Base-by-base conservation (phyloP, 2,329 filamentous ascomycete species). In the Paramyrothecium roridum region DNA sequence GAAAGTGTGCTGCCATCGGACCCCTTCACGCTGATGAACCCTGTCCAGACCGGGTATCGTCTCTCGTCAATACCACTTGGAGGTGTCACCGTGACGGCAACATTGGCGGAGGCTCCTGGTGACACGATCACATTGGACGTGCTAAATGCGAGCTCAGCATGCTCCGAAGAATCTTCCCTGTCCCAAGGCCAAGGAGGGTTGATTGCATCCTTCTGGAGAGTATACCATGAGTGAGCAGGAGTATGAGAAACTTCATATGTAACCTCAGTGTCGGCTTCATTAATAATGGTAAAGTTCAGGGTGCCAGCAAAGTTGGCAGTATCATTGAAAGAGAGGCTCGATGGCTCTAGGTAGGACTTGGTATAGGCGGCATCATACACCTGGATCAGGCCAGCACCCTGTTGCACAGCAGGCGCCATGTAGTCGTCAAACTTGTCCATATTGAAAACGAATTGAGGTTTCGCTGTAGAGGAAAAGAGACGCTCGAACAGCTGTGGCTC, bases 261-360 rank as follows among this genome's bases (percentile, higher is more conserved):
- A 51, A 81, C 66, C 1, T 70, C 65, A 19, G 70, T 67, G 21
- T 66, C 65, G 51, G 77, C 80, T 20, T 71, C 67, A 70, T 85
- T 85, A 58, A 66, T 72, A 62, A 85, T 75, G 57, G 69, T 75
- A 59, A 85, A 80, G 58, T 75, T 73, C 43, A 76, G 69, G 8
- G 69, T 71, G 3, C 67, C 65, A 30, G 67, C 65, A 58, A 82
- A 76, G 69, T 83, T 62, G 56, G 78, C 76, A 1, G 80, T 82
- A 63, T 85, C 82, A 64, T 85, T 84, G 72, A 84, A 83, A 3
- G 78, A 75, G 19, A 85, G 70, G 64, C 76, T 80, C 43, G 77
- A 78, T 22, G 72, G 73, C 65, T 76, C 77, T 21, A 84, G 71
- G 20, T 78, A 61, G 2, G 76, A 78, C 2, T 73, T 78, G 17